Conservation (phyloP, 805 yeast genomes). For the Tetrapisispora iriomotensis region DNA sequence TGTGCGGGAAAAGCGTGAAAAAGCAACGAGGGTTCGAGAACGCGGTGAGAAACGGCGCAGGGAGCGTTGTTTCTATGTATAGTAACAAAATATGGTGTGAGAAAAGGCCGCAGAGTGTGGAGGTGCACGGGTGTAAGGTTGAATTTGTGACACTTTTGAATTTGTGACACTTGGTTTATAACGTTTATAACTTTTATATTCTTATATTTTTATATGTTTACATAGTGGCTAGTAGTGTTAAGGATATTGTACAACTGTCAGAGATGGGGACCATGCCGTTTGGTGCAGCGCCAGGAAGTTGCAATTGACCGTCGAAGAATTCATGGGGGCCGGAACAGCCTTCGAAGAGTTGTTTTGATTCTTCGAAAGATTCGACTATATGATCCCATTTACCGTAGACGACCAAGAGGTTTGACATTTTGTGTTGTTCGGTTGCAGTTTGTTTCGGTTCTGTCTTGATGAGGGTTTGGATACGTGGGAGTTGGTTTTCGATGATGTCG, state of each 20-base stretch:
- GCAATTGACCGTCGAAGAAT: slow-evolving; percentile 57
- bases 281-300: slow-evolving; percentile 43
- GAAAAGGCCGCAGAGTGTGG: no score
- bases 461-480: slow-evolving; percentile 25
- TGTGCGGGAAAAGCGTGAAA: not conserved
- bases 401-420: slow-evolving; percentile 34
- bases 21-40: not conserved
- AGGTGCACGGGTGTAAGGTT: no score
- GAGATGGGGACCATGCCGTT: slow-evolving; percentile 41
- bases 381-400: slow-evolving; percentile 59
- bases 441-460: not conserved
- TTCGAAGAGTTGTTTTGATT: slow-evolving; percentile 41
- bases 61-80: no score
- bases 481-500: slow-evolving; percentile 12
- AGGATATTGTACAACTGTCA: slow-evolving; percentile 56
- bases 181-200: not conserved
- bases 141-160: no score
- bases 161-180: no score
- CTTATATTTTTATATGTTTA: not conserved
- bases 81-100: no score
- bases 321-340: slow-evolving; percentile 47
- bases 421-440: slow-evolving; percentile 1
- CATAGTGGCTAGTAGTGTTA: slow-evolving; percentile 30
- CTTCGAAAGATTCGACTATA: slow-evolving; percentile 41
- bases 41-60: not conserved